These are phyloP conservation scores for Aspergillus ochraceus DNA, from an alignment of 2,329 filamentous ascomycete species.

Conservation along the genomic window DNA sequence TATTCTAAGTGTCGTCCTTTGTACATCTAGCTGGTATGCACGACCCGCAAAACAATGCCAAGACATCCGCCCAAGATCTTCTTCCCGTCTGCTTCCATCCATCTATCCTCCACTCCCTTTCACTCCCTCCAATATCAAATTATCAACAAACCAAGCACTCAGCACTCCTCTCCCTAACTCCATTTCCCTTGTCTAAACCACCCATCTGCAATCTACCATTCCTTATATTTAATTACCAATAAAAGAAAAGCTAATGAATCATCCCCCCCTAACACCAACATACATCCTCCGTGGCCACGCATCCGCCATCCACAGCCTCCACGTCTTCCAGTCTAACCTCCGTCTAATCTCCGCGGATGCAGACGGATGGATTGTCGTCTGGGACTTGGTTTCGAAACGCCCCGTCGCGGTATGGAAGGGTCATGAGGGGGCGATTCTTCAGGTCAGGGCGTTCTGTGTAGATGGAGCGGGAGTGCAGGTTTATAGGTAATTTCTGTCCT, in stretches of 20 bases:
- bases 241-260: conserved; percentile 7
- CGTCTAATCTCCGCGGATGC: conserved; percentile 84
- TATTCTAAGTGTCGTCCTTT: no score
- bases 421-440: conserved; percentile 75
- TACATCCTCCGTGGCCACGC: conserved; percentile 85
- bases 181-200: neutral
- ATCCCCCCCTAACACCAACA: conserved; percentile 55
- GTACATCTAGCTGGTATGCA: no score
- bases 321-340: conserved; percentile 71
- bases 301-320: conserved; percentile 73
- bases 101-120: no score
- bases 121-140: no score
- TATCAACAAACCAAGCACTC: no score
- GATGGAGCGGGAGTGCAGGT: conserved; percentile 56
- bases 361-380: conserved; percentile 83
- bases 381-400: conserved; percentile 80
- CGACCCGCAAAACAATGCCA: no score
- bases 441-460: conserved; percentile 74
- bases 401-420: conserved; percentile 83
- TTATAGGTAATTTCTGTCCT: conserved; percentile 69
- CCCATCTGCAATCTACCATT: no score
- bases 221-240: no score
- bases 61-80: no score
- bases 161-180: neutral
- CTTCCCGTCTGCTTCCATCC: no score